Evolutionary conservation across 257 asterid species (phyloP), one percentile per base, ranked within the genome.

Genomic region (Verbena officinalis): DNA sequence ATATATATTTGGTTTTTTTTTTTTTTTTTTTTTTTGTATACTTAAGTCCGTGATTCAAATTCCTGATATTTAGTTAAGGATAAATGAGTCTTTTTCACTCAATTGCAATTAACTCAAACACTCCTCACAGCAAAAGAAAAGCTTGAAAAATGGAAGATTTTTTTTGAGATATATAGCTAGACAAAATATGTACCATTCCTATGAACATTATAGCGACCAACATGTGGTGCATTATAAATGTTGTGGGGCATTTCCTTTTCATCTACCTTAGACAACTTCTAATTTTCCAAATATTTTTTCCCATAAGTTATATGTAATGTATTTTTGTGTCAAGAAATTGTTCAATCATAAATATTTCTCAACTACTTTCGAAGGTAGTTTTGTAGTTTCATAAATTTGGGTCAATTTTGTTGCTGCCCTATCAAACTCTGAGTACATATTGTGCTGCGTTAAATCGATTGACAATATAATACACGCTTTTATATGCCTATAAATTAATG

Each of bases 141-240:
- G 9, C 55, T 53, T 42, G 20, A 65, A 65, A 65, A 27, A 27
- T 27, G 43, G 40, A 53, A 55, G 55, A 24, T 9, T 33, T 55
- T 4, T 14, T 51, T 14, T 51, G 43, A 38, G 34, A 12, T 27
- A 27, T 27, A n/a, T 31, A 21, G 17, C 38, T 42, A 42, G 34
- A 65, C 40, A 36, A 4, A 36, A 56, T 23, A 55, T 19, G 23
- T 40, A 40, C 27, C 30, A 53, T n/a, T 45, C 30, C 22, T 17
- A 67, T 36, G 20, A 59, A 45, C 33, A 49, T 55, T 61, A 15
- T 34, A 17, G 54, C 22, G 31, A 27, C 33, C 33, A 68, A 20
- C 81, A 79, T 70, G 78, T 72, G 79, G 69, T 59, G 73, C 54
- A 70, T 64, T n/a, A 62, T 79, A 72, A 79, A 75, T 72, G 75